Percentiles rank a stretch among this genome's conserved stretches.
Conservation (phyloP, 768 basidiomycete genomes). For the Calocybe indica region DNA sequence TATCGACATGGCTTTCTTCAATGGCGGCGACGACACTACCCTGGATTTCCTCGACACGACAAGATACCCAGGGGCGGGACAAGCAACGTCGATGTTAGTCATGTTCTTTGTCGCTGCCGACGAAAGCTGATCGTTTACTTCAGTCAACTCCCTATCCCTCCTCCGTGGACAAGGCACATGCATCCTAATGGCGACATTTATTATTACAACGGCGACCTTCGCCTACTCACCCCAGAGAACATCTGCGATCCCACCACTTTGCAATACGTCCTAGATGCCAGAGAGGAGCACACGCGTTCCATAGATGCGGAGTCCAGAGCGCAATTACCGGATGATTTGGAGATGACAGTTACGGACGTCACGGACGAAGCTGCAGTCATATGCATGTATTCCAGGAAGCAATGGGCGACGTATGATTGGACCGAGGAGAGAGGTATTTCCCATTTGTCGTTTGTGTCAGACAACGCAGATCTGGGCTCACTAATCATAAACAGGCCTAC, state of each 20-base stretch:
- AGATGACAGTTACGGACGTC: slow-evolving; percentile 33
- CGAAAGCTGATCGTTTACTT: too few species aligned
- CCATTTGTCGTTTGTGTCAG: neutral
- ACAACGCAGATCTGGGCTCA: neutral
- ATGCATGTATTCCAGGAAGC: slow-evolving; percentile 30
- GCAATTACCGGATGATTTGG: slow-evolving; percentile 30
- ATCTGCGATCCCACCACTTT: slow-evolving; percentile 27
- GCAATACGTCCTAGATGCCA: slow-evolving; percentile 25
- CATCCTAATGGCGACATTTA: slow-evolving; percentile 44
- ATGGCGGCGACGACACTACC: slow-evolving; percentile 5
- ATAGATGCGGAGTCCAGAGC: slow-evolving; percentile 20
- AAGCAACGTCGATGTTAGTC: slow-evolving; percentile 9
- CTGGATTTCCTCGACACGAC: slow-evolving; percentile 14
- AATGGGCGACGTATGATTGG: slow-evolving; percentile 28
- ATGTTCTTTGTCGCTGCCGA: neutral
- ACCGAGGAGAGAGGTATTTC: slow-evolving; percentile 25
- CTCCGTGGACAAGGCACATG: slow-evolving; percentile 27
- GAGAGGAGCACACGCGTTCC: slow-evolving; percentile 24
- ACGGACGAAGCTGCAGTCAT: slow-evolving; percentile 26
- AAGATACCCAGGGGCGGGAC: slow-evolving; percentile 12
- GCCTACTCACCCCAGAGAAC: slow-evolving; percentile 34
- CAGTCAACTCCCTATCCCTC: slow-evolving; percentile 9
- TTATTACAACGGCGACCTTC: slow-evolving; percentile 29
- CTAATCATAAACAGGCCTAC: slow-evolving; percentile 16
- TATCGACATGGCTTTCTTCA: slow-evolving; percentile 4